Evolutionary conservation across 495 filamentous ascomycete genomes (phyloP).

Genomic region (Podospora tetraspora): DNA sequence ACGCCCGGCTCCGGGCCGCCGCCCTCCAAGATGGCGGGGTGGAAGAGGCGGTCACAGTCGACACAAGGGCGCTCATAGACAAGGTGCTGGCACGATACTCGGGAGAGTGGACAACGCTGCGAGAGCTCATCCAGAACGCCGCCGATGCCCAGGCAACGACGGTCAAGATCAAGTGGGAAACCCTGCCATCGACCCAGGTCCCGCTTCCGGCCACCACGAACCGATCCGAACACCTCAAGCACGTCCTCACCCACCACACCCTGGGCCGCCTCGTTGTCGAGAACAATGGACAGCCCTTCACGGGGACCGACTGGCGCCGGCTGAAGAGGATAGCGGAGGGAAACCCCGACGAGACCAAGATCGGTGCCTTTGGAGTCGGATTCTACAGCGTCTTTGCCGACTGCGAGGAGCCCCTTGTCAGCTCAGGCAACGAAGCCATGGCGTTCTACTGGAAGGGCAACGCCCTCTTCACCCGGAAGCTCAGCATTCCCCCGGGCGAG

Average conservation of each 20-base stretch:
- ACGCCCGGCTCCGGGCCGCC: constrained; percentile 74
- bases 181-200: constrained; percentile 68
- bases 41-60: constrained; percentile 97
- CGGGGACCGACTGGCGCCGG: constrained; percentile 82
- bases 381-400: constrained; percentile 99
- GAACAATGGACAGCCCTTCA: constrained; percentile 84
- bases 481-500: constrained; percentile 61
- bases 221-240: constrained; percentile 66
- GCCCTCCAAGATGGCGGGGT: constrained; percentile 80
- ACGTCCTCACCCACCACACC: constrained; percentile 77
- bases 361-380: constrained; percentile 96
- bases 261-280: constrained; percentile 76
- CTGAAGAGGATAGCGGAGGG: constrained; percentile 96
- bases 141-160: constrained; percentile 88
- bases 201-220: constrained; percentile 65
- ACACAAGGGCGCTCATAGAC: constrained; percentile 93
- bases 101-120: constrained; percentile 79
- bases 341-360: constrained; percentile 97
- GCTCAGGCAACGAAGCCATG: constrained; percentile 86
- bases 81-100: constrained; percentile 95
- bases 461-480: constrained; percentile 79
- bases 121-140: constrained; percentile 97
- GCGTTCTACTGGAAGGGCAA: constrained; percentile 99
- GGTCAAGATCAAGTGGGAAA: constrained; percentile 88
- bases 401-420: constrained; percentile 94